Base-by-base conservation (phyloP, 257 asterid genomes). In the Nicotiana sylvestris region DNA sequence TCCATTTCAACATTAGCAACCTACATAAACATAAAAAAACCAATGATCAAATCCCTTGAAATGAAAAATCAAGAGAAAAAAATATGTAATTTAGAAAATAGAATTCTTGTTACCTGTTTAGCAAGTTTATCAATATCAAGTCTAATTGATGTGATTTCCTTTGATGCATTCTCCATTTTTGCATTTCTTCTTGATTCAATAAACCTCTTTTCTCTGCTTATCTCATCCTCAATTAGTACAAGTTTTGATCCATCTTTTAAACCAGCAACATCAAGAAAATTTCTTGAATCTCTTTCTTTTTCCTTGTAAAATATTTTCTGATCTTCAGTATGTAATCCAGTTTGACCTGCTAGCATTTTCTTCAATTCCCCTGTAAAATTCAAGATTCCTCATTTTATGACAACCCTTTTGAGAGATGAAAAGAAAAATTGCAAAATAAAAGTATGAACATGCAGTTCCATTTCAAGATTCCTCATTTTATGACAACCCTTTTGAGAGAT, bases 111-210 rank as follows among this genome's bases (percentile, higher is more conserved):
- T 49, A 94, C 98, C 97, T 90, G 94, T 79, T 91, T 94, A 13
- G 97, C 96, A 37, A 94, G 91, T 55, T 88, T 91, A 83, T 95
- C 98, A 66, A 95, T 91, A 82, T 94, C 95, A 53, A 85, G 62
- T 86, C 91, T 88, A 74, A 95, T 90, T 37, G 86, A 89, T 69
- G 89, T 89, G 76, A 95, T 92, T 18, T 92, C 97, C 43, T 90
- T 90, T 29, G 92, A 87, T 15, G 97, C 92, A 78, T 81, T 89
- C 57, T 91, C 98, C 91, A 89, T 89, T 56, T 82, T 89, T 0
- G 97, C 91, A 64, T 84, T 87, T 81, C 84, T 91, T 56, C 90
- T 77, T 2, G 92, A 89, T 78, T 95, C 94, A 4, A 89, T 46
- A 37, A 55, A 68, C 46, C 93, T 46, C 76, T 83, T 90, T 88